phyloP scores from a whole-genome alignment of 2,329 filamentous ascomycete species.

The Trichoderma polysporum region DNA sequence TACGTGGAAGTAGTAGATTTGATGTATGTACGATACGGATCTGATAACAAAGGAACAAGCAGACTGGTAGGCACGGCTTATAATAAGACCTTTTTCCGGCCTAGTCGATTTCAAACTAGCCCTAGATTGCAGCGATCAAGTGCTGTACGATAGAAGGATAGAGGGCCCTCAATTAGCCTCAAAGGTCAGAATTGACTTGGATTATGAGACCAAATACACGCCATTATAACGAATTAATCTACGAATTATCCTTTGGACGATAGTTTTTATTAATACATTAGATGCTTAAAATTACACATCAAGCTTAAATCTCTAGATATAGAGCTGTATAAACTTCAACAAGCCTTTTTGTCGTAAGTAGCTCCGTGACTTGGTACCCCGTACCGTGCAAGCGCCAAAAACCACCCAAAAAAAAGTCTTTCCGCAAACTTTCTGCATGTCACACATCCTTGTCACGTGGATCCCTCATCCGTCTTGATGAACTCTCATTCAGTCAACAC shows the following conservation, averaged over 20 bases:
- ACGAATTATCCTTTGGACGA: background rate
- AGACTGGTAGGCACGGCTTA: background rate
- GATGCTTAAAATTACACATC: background rate
- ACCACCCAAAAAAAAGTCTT: slow-evolving; percentile 13
- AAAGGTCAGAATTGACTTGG: background rate
- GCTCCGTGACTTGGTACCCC: background rate
- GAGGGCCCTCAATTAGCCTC: background rate
- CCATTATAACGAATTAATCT: background rate
- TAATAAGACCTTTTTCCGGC: background rate
- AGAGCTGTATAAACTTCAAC: background rate
- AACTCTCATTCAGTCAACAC: slow-evolving; percentile 15
- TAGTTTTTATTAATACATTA: background rate
- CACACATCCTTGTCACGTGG: slow-evolving; percentile 19
- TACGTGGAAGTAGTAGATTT: background rate
- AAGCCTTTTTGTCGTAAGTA: background rate
- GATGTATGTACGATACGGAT: too few species aligned
- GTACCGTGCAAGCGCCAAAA: slow-evolving; percentile 3
- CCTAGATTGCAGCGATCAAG: background rate
- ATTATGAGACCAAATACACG: background rate
- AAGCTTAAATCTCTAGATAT: background rate
- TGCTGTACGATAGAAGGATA: background rate
- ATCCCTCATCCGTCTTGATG: slow-evolving; percentile 4
- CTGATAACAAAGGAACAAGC: slow-evolving; percentile 1
- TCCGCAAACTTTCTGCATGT: slow-evolving; percentile 8
- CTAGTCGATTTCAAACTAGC: background rate